These are phyloP conservation scores for Nannochloris sp. DNA, from an alignment of 139 green algal species.

Conservation along the genomic window DNA sequence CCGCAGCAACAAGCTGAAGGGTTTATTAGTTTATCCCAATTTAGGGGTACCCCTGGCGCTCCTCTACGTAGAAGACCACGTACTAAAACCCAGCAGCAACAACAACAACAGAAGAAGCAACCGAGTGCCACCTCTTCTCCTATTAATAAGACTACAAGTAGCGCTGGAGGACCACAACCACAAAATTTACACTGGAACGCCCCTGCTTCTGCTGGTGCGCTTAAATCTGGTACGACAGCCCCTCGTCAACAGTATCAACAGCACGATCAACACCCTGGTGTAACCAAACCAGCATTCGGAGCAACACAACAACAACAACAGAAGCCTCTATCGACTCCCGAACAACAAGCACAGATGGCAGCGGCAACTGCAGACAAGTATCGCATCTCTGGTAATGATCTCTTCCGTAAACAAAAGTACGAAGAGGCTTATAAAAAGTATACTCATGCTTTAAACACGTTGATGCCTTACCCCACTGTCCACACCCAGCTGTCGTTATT, in stretches of 20 bases:
- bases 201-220: not conserved
- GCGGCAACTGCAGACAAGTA: not conserved
- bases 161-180: too few relatives aligned
- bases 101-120: too few relatives aligned
- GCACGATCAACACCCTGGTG: too few relatives aligned
- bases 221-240: not conserved
- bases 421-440: slow-evolving; percentile 5
- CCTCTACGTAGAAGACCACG: not conserved
- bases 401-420: slow-evolving; percentile 11
- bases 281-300: too few relatives aligned
- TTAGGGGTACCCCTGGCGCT: not conserved
- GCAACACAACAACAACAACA: too few relatives aligned
- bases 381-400: slow-evolving; percentile 17
- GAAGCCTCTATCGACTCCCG: too few relatives aligned
- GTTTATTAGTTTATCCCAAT: not conserved
- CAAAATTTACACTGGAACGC: too few relatives aligned
- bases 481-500: slow-evolving; percentile 12
- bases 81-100: not conserved
- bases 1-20: not conserved
- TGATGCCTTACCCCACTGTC: slow-evolving; percentile 4
- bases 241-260: too few relatives aligned
- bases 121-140: too few relatives aligned
- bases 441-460: slow-evolving; percentile 13
- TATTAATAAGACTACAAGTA: too few relatives aligned
- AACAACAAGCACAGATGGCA: too few relatives aligned